Evolutionary conservation across 306 rosid species (phyloP).

Genomic region (Fragaria nilgerrensis): DNA sequence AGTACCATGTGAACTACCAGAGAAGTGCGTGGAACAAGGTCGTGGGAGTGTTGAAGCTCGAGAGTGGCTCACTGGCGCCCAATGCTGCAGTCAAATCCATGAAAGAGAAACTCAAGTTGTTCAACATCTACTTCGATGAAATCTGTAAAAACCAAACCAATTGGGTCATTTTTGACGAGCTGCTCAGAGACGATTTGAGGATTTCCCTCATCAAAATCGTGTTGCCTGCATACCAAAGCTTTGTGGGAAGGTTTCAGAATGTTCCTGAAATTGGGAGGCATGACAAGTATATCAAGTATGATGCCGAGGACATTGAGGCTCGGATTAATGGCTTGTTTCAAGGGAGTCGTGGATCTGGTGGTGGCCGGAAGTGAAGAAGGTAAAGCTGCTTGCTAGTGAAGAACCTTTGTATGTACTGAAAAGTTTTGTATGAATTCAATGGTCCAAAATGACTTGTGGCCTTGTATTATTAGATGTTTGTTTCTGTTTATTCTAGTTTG

Average conservation of each 20-base stretch:
- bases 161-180: conserved; percentile 73
- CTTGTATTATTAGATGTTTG: conserved; percentile 24
- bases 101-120: conserved; percentile 73
- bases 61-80: conserved; percentile 48
- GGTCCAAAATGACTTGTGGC: conserved; percentile 25
- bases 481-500: conserved; percentile 9
- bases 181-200: conserved; percentile 67
- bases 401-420: conserved; percentile 36
- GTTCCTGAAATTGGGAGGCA: conserved; percentile 56
- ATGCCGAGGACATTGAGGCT: conserved; percentile 50
- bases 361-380: conserved; percentile 59
- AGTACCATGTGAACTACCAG: conserved; percentile 60
- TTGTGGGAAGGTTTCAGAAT: conserved; percentile 55
- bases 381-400: conserved; percentile 13
- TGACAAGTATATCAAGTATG: conserved; percentile 56
- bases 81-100: conserved; percentile 46
- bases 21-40: conserved; percentile 82
- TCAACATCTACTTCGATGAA: conserved; percentile 67
- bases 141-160: conserved; percentile 59
- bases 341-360: conserved; percentile 52
- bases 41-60: conserved; percentile 55
- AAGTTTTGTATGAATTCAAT: conserved; percentile 25
- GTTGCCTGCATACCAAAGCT: conserved; percentile 69
- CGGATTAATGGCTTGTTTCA: conserved; percentile 54
- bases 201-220: conserved; percentile 51